phyloP scores from a whole-genome alignment of 108 stramenopile genomes.

The Epipyxis sp. region DNA sequence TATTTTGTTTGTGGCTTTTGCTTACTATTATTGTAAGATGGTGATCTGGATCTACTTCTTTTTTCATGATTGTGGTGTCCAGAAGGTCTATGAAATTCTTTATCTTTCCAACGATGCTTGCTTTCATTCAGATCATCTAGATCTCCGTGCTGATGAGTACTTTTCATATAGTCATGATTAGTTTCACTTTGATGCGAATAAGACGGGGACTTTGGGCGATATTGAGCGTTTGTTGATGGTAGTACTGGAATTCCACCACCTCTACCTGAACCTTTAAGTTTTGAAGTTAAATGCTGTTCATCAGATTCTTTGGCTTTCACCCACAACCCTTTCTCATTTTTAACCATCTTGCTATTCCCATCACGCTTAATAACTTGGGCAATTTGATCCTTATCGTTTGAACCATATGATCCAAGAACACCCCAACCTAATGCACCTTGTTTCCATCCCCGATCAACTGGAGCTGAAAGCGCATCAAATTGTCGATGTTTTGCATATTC shows the following conservation, averaged over 20 bases:
- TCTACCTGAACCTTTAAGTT: neutral
- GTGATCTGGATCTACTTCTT: neutral
- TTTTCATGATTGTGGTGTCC: neutral
- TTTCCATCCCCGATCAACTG: neutral
- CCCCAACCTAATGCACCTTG: conserved; percentile 21
- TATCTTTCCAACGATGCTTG: neutral
- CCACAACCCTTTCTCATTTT: conserved; percentile 17
- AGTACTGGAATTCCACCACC: neutral
- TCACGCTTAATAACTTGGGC: conserved; percentile 1
- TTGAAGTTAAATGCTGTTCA: neutral
- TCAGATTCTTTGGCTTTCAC: neutral
- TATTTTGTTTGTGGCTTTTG: neutral
- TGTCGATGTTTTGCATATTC: neutral
- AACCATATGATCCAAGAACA: neutral
- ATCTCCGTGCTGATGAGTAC: neutral
- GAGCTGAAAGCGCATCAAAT: neutral
- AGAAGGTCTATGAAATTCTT: neutral
- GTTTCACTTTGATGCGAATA: neutral
- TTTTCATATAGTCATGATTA: neutral
- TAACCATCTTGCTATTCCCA: neutral
- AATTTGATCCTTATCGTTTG: neutral
- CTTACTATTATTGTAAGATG: neutral
- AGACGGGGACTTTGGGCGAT: neutral
- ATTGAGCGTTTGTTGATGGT: neutral
- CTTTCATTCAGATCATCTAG: neutral